Evolutionary conservation across 2,329 filamentous ascomycete species (phyloP), one percentile per base, ranked within the genome.

Genomic region (Corniculantispora saksenae): DNA sequence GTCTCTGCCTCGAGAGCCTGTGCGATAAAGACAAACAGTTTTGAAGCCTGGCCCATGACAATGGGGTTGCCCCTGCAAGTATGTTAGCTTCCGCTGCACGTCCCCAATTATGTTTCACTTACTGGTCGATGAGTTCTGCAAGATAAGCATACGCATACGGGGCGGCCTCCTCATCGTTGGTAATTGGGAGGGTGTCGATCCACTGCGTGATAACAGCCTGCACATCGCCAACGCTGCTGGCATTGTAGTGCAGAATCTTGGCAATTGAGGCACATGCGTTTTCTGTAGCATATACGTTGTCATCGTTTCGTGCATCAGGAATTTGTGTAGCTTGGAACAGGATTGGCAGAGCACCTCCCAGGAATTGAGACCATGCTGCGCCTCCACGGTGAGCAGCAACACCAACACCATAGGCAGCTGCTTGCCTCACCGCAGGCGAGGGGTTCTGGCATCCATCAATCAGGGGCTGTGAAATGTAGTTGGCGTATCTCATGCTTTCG

Each of bases 211-310:
- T 88, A 29, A 97, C 84, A 45, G 91, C 86, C 73, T 95, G 89
- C 58, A 87, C 83, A 72, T 96, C 92, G 62, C 83, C 83, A 21
- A 99, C 89, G 74, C 91, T 91, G 70, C 83, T 83, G 27, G 88
- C 82, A 78, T 97, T 97, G 81, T 90, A 97, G 76, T 97, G 93
- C 69, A 99, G 83, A 61, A 99, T 94, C 84, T 99, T 99, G 43
- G 95, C 95, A 73, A 99, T 95, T 70, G 93, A 93, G 50, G 95
- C 94, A 71, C 93, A 97, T 8, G 94, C 94, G 75, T 99, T 99
- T 80, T 99, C 95, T 1, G 95, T 98, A 2, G 95, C 95, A 75
- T 97, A 99, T 2, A 97, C 91, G 72, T 98, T 94, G 71, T 98
- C 95, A 68, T 98, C 95, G 56, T 87, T 89, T 69, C 95, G 88